phyloP scores from a whole-genome alignment of 2,329 filamentous ascomycete genomes.

The Huntiella omanensis region DNA sequence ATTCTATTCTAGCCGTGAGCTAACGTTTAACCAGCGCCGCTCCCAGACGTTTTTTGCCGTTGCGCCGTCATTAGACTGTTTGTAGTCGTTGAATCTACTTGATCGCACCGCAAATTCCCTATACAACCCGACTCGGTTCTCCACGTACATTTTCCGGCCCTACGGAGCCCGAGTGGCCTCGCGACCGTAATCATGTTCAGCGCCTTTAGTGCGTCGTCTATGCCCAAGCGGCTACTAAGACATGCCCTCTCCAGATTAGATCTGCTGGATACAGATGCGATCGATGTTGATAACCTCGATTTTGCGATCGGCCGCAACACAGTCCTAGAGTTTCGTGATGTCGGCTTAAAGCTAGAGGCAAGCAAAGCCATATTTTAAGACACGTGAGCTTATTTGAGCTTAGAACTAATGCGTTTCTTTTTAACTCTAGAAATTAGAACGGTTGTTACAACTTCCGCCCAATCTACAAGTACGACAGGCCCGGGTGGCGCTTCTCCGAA shows the following conservation, averaged over 20 bases:
- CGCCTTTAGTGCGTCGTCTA: slow-evolving; percentile 45
- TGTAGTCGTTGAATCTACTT: too few relatives aligned
- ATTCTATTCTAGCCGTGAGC: too few relatives aligned
- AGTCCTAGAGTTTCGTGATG: slow-evolving; percentile 70
- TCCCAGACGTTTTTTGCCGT: too few relatives aligned
- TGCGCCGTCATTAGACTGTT: too few relatives aligned
- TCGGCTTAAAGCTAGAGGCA: slow-evolving; percentile 64
- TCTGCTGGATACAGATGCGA: slow-evolving; percentile 67
- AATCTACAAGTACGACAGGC: slow-evolving; percentile 55
- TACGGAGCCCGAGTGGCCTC: too few relatives aligned
- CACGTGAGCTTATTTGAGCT: neutral
- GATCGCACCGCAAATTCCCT: too few relatives aligned
- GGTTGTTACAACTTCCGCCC: slow-evolving; percentile 53
- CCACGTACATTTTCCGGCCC: too few relatives aligned
- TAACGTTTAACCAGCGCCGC: too few relatives aligned
- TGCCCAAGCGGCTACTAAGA: slow-evolving; percentile 76
- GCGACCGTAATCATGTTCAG: slow-evolving; percentile 34
- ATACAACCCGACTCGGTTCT: too few relatives aligned
- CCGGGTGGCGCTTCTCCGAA: slow-evolving; percentile 53
- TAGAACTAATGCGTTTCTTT: neutral
- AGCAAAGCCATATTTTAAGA: slow-evolving; percentile 14
- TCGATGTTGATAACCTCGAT: slow-evolving; percentile 74
- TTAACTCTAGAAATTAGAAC: slow-evolving; percentile 54
- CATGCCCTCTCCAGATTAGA: slow-evolving; percentile 72
- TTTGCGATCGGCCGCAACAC: slow-evolving; percentile 66